These are phyloP conservation scores for Excoecaria agallocha DNA, from an alignment of 345 rosid genomes.

Conservation along the genomic window DNA sequence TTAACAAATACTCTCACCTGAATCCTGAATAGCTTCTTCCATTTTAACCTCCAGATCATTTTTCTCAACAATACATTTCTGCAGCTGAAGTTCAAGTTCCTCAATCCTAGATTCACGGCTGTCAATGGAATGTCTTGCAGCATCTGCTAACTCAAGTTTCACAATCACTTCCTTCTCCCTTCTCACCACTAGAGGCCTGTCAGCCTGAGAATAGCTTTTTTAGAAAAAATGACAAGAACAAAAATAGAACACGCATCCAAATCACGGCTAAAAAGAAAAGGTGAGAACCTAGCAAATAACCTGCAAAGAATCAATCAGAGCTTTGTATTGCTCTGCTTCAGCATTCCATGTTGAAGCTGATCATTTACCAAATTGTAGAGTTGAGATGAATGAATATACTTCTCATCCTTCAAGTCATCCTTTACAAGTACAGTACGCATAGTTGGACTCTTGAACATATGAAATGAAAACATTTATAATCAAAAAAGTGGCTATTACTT, in stretches of 20 bases:
- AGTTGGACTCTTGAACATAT: constrained; percentile 17
- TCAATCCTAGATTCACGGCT: constrained; percentile 55
- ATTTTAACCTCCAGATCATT: constrained; percentile 81
- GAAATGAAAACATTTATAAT: constrained; percentile 3
- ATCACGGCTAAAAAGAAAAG: constrained; percentile 19
- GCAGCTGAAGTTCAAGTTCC: constrained; percentile 70
- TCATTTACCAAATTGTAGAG: constrained; percentile 64
- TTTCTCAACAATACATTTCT: constrained; percentile 69
- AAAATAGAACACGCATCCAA: constrained; percentile 13
- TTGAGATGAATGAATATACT: constrained; percentile 63
- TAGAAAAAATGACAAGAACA: constrained; percentile 20
- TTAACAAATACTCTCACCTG: constrained; percentile 30
- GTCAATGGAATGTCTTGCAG: constrained; percentile 49
- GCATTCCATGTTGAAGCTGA: constrained; percentile 76
- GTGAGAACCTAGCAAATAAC: constrained; percentile 39
- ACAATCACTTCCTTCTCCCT: constrained; percentile 74
- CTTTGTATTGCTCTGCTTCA: constrained; percentile 69
- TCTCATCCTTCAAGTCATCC: constrained; percentile 81
- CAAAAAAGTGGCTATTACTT: constrained; percentile 14
- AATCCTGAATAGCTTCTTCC: constrained; percentile 84
- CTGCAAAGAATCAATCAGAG: constrained; percentile 64
- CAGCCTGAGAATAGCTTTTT: constrained; percentile 50
- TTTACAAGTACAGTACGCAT: constrained; percentile 32
- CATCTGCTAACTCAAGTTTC: constrained; percentile 63
- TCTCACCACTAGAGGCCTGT: constrained; percentile 63